Evolutionary conservation across 192 early-diverging fungal species (phyloP).

Genomic region (Backusella tuberculispora): DNA sequence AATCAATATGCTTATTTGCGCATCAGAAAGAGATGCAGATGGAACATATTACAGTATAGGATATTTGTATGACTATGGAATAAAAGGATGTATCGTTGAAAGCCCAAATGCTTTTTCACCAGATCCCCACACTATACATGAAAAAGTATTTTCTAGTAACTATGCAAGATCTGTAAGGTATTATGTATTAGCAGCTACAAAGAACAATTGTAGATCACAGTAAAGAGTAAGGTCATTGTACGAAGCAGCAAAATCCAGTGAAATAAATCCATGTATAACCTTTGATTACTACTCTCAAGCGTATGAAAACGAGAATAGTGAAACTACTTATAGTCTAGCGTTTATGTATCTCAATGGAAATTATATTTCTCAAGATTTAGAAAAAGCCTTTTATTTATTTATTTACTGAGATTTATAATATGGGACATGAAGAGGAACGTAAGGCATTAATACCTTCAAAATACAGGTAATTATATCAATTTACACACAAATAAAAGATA

Average conservation of each 20-base stretch:
- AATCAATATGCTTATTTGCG: not conserved
- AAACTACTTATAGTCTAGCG: too few relatives aligned
- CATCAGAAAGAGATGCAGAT: not conserved
- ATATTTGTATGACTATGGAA: not conserved
- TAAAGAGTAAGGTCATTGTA: slow-evolving; percentile 25
- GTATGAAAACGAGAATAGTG: slow-evolving; percentile 15
- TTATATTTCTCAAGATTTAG: too few relatives aligned
- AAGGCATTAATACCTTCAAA: too few relatives aligned
- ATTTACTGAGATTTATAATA: too few relatives aligned
- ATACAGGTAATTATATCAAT: too few relatives aligned
- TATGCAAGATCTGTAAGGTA: slow-evolving; percentile 8
- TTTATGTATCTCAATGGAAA: too few relatives aligned
- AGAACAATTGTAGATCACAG: slow-evolving; percentile 41
- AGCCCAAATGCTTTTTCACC: too few relatives aligned
- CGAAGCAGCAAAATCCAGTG: slow-evolving; percentile 33
- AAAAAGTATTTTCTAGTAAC: too few relatives aligned
- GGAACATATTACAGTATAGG: slow-evolving; percentile 14
- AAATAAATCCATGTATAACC: slow-evolving; percentile 29
- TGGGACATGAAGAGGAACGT: too few relatives aligned
- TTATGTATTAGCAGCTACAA: slow-evolving; percentile 36
- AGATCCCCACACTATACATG: too few relatives aligned
- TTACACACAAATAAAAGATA: too few relatives aligned
- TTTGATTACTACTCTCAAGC: slow-evolving; percentile 26
- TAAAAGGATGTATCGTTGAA: not conserved
- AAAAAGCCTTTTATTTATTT: too few relatives aligned